These are phyloP conservation scores for Cladophialophora chaetospira DNA, from an alignment of 2,329 filamentous ascomycete genomes.

Conservation along the genomic window DNA sequence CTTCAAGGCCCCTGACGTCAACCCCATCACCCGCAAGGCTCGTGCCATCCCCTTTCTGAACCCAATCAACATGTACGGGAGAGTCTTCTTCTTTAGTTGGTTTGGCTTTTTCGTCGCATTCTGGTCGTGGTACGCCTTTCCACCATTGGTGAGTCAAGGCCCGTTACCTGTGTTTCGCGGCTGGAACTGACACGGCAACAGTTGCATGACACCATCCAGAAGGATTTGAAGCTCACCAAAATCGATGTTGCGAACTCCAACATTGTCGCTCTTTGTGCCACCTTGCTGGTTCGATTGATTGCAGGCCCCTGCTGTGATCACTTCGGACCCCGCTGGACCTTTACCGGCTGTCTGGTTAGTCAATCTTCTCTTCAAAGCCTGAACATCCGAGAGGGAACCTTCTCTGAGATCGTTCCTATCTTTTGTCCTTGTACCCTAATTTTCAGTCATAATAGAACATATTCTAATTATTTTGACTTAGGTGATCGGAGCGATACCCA, in stretches of 20 bases:
- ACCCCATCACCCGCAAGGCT: conserved; percentile 82
- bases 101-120: conserved; percentile 85
- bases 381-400: too few relatives aligned
- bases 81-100: conserved; percentile 90
- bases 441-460: too few relatives aligned
- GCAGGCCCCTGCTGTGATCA: conserved; percentile 83
- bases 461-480: too few relatives aligned
- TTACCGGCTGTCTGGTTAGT: conserved; percentile 75
- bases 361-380: too few relatives aligned
- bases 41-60: conserved; percentile 78
- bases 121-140: conserved; percentile 89
- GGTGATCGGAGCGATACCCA: conserved; percentile 76
- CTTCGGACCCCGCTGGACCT: conserved; percentile 78
- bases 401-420: too few relatives aligned
- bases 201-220: conserved; percentile 74
- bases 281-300: conserved; percentile 73
- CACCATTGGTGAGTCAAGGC: conserved; percentile 66
- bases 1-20: conserved; percentile 65
- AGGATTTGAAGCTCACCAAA: conserved; percentile 71
- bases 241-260: conserved; percentile 84
- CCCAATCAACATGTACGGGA: conserved; percentile 74
- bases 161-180: conserved; percentile 9
- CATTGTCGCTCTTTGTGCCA: conserved; percentile 76
- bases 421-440: too few relatives aligned
- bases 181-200: conserved; percentile 38